These are phyloP conservation scores for Tulasnella sp. DNA, from an alignment of 768 basidiomycete genomes.

Conservation along the genomic window DNA sequence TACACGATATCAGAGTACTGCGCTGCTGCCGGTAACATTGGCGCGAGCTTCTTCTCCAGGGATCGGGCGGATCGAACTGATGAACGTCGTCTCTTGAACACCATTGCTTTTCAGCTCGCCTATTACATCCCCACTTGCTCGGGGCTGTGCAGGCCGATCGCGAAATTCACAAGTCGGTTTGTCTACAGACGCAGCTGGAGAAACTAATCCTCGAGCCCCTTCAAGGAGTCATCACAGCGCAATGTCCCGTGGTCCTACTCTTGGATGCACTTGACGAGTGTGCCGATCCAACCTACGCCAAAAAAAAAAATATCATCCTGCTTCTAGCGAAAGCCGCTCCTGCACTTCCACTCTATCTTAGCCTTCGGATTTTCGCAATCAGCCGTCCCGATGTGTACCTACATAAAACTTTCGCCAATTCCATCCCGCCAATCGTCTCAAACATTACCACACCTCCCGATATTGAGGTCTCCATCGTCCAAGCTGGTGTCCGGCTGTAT, in stretches of 20 bases:
- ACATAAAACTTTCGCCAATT: neutral
- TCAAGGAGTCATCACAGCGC: neutral
- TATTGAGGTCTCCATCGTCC: conserved; percentile 7
- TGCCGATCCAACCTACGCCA: neutral
- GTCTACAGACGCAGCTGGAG: no score
- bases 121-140: no score
- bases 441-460: conserved; percentile 7
- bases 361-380: conserved; percentile 27
- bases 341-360: conserved; percentile 21
- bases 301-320: conserved; percentile 20
- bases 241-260: conserved; percentile 24
- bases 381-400: conserved; percentile 27
- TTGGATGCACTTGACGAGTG: conserved; percentile 33
- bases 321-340: conserved; percentile 19
- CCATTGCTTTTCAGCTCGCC: no score
- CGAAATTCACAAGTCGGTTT: no score
- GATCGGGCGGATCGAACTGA: neutral
- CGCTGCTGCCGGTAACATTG: no score
- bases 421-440: neutral
- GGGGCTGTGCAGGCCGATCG: no score
- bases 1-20: no score
- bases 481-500: conserved; percentile 11
- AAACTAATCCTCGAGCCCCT: conserved; percentile 20
- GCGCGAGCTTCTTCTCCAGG: neutral
- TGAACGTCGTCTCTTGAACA: no score